These are phyloP conservation scores for Kazachstania sp. DNA, from an alignment of 1,139 yeast species.

Conservation along the genomic window DNA sequence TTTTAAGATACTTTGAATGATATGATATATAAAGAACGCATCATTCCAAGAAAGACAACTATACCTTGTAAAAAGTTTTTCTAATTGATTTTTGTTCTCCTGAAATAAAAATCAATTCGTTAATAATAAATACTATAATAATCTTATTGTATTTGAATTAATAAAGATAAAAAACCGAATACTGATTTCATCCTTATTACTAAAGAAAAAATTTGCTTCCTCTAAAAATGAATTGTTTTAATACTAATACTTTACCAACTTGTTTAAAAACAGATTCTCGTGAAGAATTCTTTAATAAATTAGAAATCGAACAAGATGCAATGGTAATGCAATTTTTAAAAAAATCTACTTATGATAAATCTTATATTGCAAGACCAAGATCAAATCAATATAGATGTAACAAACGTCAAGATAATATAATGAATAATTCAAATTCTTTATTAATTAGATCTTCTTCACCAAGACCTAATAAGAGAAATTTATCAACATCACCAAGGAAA, in stretches of 20 bases:
- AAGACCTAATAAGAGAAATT: background rate
- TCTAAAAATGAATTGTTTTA: background rate
- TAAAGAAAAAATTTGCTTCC: too few relatives aligned
- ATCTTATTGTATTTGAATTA: too few relatives aligned
- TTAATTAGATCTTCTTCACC: background rate
- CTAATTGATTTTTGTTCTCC: too few relatives aligned
- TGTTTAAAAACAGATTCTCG: background rate
- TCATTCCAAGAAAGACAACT: too few relatives aligned
- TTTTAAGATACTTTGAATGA: too few relatives aligned
- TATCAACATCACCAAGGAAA: background rate
- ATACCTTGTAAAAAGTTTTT: too few relatives aligned
- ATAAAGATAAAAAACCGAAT: too few relatives aligned
- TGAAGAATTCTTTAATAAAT: background rate
- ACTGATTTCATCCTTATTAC: too few relatives aligned
- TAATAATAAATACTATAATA: too few relatives aligned
- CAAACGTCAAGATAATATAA: background rate
- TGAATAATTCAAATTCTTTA: background rate
- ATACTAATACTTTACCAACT: background rate
- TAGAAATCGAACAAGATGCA: conserved; percentile 1
- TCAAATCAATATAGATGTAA: conserved; percentile 1
- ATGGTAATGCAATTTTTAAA: background rate
- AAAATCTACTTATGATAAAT: background rate
- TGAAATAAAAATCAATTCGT: too few relatives aligned
- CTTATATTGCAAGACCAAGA: background rate
- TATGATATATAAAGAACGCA: too few relatives aligned